Evolutionary conservation across 2,329 filamentous ascomycete species (phyloP).

Genomic region (Tolypocladium amazonense): DNA sequence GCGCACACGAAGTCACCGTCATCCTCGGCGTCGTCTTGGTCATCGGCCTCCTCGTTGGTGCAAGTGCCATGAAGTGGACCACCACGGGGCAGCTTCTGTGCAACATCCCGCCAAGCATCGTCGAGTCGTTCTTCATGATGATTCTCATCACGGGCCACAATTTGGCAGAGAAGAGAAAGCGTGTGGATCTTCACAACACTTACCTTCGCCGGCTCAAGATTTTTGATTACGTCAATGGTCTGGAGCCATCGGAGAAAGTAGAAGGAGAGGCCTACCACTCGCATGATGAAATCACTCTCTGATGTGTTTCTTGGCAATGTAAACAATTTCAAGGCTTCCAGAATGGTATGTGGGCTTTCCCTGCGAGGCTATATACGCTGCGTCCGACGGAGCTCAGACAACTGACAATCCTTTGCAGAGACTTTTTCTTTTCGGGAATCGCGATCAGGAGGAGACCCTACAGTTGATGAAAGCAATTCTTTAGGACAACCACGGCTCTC

Average conservation of each 20-base stretch:
- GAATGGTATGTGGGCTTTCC: not conserved
- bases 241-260: not conserved
- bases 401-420: not conserved
- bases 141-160: conserved; percentile 14
- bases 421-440: not conserved
- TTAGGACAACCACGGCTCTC: not conserved
- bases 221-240: conserved; percentile 27
- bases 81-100: conserved; percentile 12
- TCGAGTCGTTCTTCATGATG: conserved; percentile 15
- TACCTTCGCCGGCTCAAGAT: conserved; percentile 26
- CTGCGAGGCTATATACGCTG: not conserved
- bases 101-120: conserved; percentile 12
- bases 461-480: not conserved
- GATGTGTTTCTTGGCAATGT: not conserved
- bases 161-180: conserved; percentile 8
- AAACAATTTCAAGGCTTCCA: not conserved
- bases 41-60: conserved; percentile 9
- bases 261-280: not conserved
- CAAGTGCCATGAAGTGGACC: conserved; percentile 12
- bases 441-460: not conserved
- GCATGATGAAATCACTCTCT: not conserved
- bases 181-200: conserved; percentile 19
- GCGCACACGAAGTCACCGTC: conserved; percentile 10
- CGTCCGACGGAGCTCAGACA: not conserved
- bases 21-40: conserved; percentile 8